Evolutionary conservation across 768 basidiomycete genomes (phyloP).

Genomic region (Naganishia vishniacii): DNA sequence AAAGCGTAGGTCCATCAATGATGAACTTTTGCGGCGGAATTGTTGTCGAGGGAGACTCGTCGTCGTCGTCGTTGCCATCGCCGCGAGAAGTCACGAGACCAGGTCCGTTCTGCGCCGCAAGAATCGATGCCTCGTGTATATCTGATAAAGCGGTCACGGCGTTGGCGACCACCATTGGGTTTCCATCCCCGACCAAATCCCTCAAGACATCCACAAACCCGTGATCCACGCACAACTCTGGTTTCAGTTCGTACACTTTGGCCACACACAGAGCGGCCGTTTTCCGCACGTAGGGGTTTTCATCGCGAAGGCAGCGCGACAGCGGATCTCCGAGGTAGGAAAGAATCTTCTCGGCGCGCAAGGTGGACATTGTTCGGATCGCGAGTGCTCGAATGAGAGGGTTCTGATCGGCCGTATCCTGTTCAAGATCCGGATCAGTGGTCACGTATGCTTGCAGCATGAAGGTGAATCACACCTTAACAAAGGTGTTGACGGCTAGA

Average conservation of each 20-base stretch:
- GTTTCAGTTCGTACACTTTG: conserved; percentile 95
- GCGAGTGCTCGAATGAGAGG: conserved; percentile 93
- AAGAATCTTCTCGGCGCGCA: conserved; percentile 97
- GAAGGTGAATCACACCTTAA: conserved; percentile 53
- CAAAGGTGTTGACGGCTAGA: conserved; percentile 96
- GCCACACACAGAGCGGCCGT: conserved; percentile 95
- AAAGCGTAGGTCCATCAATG: conserved; percentile 76
- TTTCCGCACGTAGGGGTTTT: conserved; percentile 97
- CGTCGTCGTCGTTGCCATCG: background rate
- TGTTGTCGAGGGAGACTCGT: conserved; percentile 26
- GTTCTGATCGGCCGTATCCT: conserved; percentile 94
- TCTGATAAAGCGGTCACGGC: conserved; percentile 88
- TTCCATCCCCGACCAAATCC: conserved; percentile 90
- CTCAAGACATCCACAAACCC: conserved; percentile 82
- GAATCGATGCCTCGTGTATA: conserved; percentile 58
- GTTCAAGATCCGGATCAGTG: background rate
- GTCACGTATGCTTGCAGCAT: background rate
- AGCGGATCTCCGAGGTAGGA: conserved; percentile 96
- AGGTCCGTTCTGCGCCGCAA: conserved; percentile 51
- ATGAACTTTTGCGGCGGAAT: conserved; percentile 53
- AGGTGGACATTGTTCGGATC: conserved; percentile 94
- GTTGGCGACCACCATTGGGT: conserved; percentile 99
- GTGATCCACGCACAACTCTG: conserved; percentile 87
- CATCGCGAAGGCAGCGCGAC: conserved; percentile 83
- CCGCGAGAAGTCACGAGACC: conserved; percentile 31